Evolutionary conservation across 2,329 filamentous ascomycete species (phyloP).

Genomic region (Cercospora zeina): DNA sequence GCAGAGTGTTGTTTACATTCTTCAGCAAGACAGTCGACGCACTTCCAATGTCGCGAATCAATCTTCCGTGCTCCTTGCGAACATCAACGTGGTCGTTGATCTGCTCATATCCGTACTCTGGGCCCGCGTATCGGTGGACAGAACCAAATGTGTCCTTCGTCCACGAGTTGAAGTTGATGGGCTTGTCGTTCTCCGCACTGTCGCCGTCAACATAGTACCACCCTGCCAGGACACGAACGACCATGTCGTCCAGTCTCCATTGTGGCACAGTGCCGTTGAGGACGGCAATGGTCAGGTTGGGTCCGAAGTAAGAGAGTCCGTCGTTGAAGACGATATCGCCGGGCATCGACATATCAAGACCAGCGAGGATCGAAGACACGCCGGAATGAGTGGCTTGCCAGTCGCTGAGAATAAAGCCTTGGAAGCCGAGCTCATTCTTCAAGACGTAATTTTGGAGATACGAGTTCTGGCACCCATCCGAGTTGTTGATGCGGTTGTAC

Average conservation of each 20-base stretch:
- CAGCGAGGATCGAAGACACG: constrained; percentile 34
- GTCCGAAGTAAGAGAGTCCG: constrained; percentile 50
- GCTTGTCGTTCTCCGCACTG: constrained; percentile 53
- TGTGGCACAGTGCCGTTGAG: constrained; percentile 37
- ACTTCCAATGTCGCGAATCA: constrained; percentile 74
- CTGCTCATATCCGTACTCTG: constrained; percentile 61
- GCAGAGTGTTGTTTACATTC: constrained; percentile 57
- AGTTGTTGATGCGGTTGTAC: constrained; percentile 58
- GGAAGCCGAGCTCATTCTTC: constrained; percentile 58
- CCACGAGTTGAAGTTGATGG: constrained; percentile 82
- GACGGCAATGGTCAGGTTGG: constrained; percentile 43
- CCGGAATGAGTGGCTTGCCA: constrained; percentile 39
- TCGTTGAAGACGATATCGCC: constrained; percentile 30
- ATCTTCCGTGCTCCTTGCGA: constrained; percentile 67
- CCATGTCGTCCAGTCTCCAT: constrained; percentile 40
- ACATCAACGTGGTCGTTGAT: constrained; percentile 82
- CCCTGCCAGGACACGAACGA: constrained; percentile 35
- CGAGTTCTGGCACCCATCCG: constrained; percentile 66
- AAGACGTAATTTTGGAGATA: constrained; percentile 66
- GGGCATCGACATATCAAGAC: constrained; percentile 41
- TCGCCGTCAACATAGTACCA: constrained; percentile 58
- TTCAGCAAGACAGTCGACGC: constrained; percentile 72
- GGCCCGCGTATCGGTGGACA: constrained; percentile 57
- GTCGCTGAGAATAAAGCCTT: constrained; percentile 53
- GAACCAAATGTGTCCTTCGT: constrained; percentile 72